These are phyloP conservation scores for Tetrapyrgos nigripes DNA, from an alignment of 1,284 basidiomycete species.

Conservation along the genomic window DNA sequence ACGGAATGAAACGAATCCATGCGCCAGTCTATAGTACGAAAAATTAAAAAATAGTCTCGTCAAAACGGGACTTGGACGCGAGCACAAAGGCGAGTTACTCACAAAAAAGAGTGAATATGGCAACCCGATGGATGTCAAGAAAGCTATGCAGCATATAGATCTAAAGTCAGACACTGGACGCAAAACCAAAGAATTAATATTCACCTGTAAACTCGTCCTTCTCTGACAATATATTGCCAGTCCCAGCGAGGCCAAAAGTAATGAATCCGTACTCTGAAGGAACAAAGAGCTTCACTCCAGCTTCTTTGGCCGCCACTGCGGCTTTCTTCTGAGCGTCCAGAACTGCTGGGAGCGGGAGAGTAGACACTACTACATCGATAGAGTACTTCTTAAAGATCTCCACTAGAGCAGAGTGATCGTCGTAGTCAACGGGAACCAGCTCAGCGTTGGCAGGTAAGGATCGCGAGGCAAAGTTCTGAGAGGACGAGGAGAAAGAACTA, in stretches of 20 bases:
- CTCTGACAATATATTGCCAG: conserved; percentile 7
- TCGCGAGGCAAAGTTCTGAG: too few species aligned
- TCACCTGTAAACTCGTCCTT: conserved; percentile 22
- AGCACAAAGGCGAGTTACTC: not conserved
- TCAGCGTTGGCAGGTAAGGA: not conserved
- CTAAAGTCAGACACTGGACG: not conserved
- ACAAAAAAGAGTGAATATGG: conserved; percentile 2
- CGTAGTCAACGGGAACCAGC: conserved; percentile 24
- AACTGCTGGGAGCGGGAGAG: not conserved
- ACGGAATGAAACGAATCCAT: not conserved
- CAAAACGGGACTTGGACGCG: not conserved
- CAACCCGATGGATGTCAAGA: not conserved
- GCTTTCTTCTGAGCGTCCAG: not conserved
- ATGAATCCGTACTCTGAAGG: conserved; percentile 2
- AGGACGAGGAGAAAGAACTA: too few species aligned
- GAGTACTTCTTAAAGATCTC: conserved; percentile 22
- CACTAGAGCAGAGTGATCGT: conserved; percentile 13
- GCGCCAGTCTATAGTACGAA: not conserved
- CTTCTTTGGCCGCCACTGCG: not conserved
- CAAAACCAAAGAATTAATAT: too few species aligned
- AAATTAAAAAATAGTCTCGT: too few species aligned
- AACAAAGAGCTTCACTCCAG: conserved; percentile 15
- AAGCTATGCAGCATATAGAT: not conserved
- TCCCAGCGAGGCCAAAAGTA: conserved; percentile 2
- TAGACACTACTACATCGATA: conserved; percentile 20